Evolutionary conservation across 2,329 filamentous ascomycete species (phyloP).

Genomic region (Fusarium sp.): DNA sequence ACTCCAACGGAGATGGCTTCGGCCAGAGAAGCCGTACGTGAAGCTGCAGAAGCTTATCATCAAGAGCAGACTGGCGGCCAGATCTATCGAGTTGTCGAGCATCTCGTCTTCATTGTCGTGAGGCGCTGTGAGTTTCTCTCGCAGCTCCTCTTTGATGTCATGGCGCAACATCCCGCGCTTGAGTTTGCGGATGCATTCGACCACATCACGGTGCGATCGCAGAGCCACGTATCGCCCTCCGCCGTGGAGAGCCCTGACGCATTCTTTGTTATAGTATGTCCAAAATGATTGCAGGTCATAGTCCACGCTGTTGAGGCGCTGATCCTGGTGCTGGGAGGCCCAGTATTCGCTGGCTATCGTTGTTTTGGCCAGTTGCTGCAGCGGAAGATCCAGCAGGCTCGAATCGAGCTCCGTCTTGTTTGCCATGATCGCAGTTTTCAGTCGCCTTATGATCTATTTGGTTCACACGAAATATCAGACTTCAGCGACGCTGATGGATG

Average conservation of each 20-base stretch:
- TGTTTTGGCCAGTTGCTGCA: not conserved
- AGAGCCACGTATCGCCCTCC: not conserved
- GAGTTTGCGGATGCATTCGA: not conserved
- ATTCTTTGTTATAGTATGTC: not conserved
- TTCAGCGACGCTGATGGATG: not conserved
- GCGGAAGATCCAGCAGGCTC: not conserved
- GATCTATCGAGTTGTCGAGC: not conserved
- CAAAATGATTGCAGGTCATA: not conserved
- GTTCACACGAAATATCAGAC: accelerated
- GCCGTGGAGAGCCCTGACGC: not conserved
- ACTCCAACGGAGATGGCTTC: not conserved
- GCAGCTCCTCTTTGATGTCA: not conserved
- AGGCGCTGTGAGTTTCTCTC: not conserved
- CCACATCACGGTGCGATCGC: not conserved
- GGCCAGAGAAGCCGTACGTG: not conserved
- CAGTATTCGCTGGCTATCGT: not conserved
- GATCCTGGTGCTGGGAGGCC: not conserved
- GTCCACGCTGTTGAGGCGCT: not conserved
- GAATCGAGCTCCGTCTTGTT: not conserved
- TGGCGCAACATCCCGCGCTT: not conserved
- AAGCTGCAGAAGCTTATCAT: not conserved
- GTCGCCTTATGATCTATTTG: accelerated
- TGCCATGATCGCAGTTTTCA: not conserved
- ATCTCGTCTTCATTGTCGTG: not conserved
- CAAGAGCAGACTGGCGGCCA: not conserved